A percentile compares a stretch with the other conserved stretches of the same genome.
Conservation (phyloP, 139 green algal species). For the Edaphochlamys debaryana region DNA sequence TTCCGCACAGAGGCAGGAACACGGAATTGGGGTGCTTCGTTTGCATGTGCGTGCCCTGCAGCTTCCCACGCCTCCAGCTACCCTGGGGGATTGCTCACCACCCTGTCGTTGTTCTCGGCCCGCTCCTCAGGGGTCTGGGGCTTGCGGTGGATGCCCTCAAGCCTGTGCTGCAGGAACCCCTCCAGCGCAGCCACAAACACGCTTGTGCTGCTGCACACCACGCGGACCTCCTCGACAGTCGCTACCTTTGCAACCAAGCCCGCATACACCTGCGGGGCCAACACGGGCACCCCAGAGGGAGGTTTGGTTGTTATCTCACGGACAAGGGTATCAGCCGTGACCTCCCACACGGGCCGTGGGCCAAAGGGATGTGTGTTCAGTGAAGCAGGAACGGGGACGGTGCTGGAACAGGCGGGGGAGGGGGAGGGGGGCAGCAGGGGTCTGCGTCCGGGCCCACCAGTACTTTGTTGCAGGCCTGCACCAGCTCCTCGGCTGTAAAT, state of each 20-base stretch:
- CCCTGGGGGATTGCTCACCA: constrained; percentile 6
- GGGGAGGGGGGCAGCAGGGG: no score
- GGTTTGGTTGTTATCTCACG: no score
- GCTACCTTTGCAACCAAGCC: background rate
- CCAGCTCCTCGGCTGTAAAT: constrained; percentile 15
- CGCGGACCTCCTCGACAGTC: constrained; percentile 5
- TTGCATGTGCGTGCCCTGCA: no score
- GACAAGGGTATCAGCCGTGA: no score
- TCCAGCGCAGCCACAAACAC: constrained; percentile 29
- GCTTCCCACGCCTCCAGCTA: no score
- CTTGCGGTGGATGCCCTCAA: background rate
- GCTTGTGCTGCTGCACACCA: constrained; percentile 20
- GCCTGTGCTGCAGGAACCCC: background rate
- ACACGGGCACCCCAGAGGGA: no score
- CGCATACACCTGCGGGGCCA: background rate
- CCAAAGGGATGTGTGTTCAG: no score
- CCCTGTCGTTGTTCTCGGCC: background rate
- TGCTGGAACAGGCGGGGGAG: no score
- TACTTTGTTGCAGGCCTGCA: constrained; percentile 8
- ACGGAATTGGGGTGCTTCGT: no score
- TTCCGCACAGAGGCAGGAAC: no score
- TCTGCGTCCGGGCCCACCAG: constrained; percentile 9
- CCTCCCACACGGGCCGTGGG: no score
- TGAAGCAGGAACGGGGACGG: no score
- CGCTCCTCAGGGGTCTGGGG: constrained; percentile 1